A percentile compares a stretch with the other conserved stretches of the same genome.
Conservation (phyloP, 768 basidiomycete species). For the Tubosaeta sp. region DNA sequence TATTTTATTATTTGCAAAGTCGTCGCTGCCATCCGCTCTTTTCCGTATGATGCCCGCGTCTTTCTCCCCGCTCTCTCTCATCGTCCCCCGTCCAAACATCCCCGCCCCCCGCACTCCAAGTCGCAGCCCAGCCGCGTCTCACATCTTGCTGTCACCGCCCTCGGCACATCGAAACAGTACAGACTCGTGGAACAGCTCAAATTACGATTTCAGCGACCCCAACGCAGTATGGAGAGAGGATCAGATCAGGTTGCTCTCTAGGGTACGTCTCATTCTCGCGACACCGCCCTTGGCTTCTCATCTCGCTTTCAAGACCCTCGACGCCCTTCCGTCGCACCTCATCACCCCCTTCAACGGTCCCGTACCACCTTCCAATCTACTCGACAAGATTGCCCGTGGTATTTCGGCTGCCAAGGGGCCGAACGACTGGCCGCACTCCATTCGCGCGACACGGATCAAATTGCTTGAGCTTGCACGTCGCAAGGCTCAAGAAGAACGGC, state of each 20-base stretch:
- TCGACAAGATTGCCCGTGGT: slow-evolving; percentile 82
- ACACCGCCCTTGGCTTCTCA: slow-evolving; percentile 1
- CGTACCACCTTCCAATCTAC: slow-evolving; percentile 78
- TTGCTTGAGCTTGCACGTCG: slow-evolving; percentile 73
- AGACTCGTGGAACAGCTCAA: slow-evolving; percentile 84
- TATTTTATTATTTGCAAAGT: slow-evolving; percentile 11
- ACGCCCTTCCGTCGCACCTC: slow-evolving; percentile 78
- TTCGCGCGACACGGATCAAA: slow-evolving; percentile 78
- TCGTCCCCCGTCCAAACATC: slow-evolving; percentile 54
- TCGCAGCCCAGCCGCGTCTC: slow-evolving; percentile 49
- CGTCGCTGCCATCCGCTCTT: slow-evolving; percentile 49
- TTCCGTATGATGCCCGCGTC: slow-evolving; percentile 38
- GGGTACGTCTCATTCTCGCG: slow-evolving; percentile 41
- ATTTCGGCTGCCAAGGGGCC: slow-evolving; percentile 72
- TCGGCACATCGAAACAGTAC: slow-evolving; percentile 57
- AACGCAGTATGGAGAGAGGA: slow-evolving; percentile 74
- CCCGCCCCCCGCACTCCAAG: slow-evolving; percentile 57
- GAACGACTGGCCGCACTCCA: slow-evolving; percentile 76
- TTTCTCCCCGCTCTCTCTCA: slow-evolving; percentile 54
- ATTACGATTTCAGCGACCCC: slow-evolving; percentile 54
- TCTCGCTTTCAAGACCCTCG: slow-evolving; percentile 51
- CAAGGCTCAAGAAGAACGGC: slow-evolving; percentile 52
- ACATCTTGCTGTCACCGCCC: slow-evolving; percentile 45
- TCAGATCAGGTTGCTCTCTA: slow-evolving; percentile 59
- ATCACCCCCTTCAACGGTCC: slow-evolving; percentile 83